Evolutionary conservation across 495 filamentous ascomycete species (phyloP).

Genomic region (Xylaria flabelliformis): DNA sequence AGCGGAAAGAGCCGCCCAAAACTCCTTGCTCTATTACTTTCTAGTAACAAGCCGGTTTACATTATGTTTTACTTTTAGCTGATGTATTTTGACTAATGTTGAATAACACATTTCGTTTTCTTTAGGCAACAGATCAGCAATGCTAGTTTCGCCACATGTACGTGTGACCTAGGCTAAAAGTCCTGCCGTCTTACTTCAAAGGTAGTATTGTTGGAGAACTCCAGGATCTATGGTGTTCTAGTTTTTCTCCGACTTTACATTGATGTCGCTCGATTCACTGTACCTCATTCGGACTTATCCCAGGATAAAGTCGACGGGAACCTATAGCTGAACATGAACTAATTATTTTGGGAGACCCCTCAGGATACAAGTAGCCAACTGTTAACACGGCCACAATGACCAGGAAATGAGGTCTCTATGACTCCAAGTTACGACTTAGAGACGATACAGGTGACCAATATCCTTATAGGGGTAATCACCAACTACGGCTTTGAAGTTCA

Average conservation of each 20-base stretch:
- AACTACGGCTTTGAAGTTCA: not conserved
- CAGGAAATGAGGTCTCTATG: not conserved
- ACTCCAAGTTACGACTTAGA: not conserved
- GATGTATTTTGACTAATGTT: not conserved
- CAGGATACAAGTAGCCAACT: not conserved
- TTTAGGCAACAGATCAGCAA: not conserved
- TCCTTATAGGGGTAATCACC: not conserved
- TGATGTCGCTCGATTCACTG: not conserved
- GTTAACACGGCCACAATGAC: not conserved
- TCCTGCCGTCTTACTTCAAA: not conserved
- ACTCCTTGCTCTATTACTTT: not conserved
- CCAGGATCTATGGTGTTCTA: not conserved
- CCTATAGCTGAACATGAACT: not conserved
- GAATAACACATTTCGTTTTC: not conserved
- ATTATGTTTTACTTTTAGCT: not conserved
- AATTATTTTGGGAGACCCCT: not conserved
- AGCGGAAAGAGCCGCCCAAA: not conserved
- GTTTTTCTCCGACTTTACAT: not conserved
- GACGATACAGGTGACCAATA: not conserved
- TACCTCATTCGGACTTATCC: not conserved
- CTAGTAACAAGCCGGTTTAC: not conserved
- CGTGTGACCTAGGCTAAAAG: not conserved
- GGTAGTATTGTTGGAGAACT: not conserved
- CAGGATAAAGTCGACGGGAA: not conserved
- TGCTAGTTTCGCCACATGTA: not conserved